phyloP scores from a whole-genome alignment of 2,329 filamentous ascomycete genomes.

The Neonectria faginata region DNA sequence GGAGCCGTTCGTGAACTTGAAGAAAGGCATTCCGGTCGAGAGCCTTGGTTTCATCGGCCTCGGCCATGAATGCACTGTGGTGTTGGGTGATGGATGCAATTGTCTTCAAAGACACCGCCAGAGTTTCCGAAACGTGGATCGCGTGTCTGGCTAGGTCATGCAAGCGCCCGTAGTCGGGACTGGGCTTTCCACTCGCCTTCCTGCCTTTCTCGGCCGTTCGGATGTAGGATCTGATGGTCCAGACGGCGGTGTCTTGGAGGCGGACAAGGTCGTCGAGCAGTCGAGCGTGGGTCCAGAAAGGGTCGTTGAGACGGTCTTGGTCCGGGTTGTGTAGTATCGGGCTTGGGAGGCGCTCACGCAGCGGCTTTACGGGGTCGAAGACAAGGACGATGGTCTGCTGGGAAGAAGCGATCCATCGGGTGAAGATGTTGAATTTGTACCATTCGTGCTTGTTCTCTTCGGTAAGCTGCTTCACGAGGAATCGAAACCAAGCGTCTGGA shows the following conservation, averaged over 20 bases:
- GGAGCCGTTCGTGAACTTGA: slow-evolving; percentile 48
- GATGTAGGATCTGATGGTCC: slow-evolving; percentile 53
- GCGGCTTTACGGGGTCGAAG: not conserved
- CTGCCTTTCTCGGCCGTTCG: slow-evolving; percentile 48
- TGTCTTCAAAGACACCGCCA: slow-evolving; percentile 51
- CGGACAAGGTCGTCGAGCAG: slow-evolving; percentile 1
- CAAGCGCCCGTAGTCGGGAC: slow-evolving; percentile 50
- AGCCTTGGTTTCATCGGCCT: not conserved
- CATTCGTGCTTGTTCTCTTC: not conserved
- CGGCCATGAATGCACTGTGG: slow-evolving; percentile 42
- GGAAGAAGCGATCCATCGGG: slow-evolving; percentile 2
- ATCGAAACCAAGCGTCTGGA: slow-evolving; percentile 8
- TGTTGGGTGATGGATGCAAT: slow-evolving; percentile 49
- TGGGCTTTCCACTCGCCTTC: slow-evolving; percentile 31
- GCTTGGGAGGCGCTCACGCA: not conserved
- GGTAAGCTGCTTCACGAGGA: slow-evolving; percentile 44
- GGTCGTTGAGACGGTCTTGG: not conserved
- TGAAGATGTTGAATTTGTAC: slow-evolving; percentile 19
- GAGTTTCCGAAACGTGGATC: slow-evolving; percentile 58
- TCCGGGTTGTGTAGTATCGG: slow-evolving; percentile 1
- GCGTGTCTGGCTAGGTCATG: slow-evolving; percentile 59
- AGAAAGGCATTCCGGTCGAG: slow-evolving; percentile 13
- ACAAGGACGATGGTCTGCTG: slow-evolving; percentile 14
- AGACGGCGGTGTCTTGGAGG: slow-evolving; percentile 36
- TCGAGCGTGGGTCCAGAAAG: slow-evolving; percentile 10